These are phyloP conservation scores for Entomortierella lignicola DNA, from an alignment of 192 early-diverging fungal genomes.

Conservation along the genomic window DNA sequence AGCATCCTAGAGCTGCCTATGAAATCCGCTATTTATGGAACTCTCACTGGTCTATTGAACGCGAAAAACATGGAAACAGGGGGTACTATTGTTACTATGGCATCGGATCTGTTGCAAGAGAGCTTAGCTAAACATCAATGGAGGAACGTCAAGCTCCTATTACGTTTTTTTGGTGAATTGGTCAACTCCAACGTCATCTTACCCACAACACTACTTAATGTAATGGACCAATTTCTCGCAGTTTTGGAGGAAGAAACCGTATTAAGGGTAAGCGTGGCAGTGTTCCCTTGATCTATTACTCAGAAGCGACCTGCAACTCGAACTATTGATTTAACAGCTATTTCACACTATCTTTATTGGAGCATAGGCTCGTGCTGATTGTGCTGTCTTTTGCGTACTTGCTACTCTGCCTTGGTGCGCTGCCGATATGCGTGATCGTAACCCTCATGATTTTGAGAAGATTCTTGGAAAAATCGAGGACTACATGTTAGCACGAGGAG, in stretches of 20 bases:
- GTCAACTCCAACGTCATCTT: constrained; percentile 82
- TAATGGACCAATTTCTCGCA: constrained; percentile 74
- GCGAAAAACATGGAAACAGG: constrained; percentile 74
- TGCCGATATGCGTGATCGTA: constrained; percentile 61
- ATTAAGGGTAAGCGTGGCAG: constrained; percentile 22
- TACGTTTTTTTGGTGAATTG: constrained; percentile 86
- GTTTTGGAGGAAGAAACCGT: constrained; percentile 66
- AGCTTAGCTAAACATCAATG: constrained; percentile 70
- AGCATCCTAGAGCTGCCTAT: constrained; percentile 80
- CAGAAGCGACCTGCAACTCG: too few species aligned
- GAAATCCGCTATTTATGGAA: constrained; percentile 82
- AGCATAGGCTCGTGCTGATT: constrained; percentile 67
- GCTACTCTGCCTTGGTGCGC: constrained; percentile 80
- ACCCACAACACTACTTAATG: constrained; percentile 68
- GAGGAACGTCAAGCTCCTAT: constrained; percentile 77
- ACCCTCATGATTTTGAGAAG: constrained; percentile 60
- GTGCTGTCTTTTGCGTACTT: constrained; percentile 80
- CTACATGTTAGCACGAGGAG: constrained; percentile 61
- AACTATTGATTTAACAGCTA: too few species aligned
- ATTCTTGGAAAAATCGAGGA: constrained; percentile 59
- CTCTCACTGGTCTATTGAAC: constrained; percentile 87
- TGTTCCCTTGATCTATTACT: not conserved
- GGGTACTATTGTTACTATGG: constrained; percentile 69
- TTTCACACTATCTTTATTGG: too few species aligned
- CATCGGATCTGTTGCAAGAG: constrained; percentile 65